Percentiles rank a stretch among this genome's conserved stretches.
phyloP scores from a whole-genome alignment of 2,329 filamentous ascomycete species.

The Arthrocladium fulminans region DNA sequence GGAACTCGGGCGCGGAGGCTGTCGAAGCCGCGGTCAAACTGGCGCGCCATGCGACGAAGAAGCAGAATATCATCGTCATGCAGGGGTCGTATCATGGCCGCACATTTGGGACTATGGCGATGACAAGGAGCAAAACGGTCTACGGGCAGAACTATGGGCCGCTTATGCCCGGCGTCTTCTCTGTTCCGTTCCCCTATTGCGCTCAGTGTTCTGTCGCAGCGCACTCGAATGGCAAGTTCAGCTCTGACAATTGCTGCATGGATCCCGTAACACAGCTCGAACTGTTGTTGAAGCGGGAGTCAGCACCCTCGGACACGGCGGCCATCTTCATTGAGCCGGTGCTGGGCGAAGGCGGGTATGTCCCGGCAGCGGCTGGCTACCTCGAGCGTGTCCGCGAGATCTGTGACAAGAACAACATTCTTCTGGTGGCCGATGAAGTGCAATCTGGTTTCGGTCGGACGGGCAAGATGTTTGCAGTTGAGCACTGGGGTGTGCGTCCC shows the following conservation, averaged over 20 bases:
- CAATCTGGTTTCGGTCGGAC: slow-evolving; percentile 38
- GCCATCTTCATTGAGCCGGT: slow-evolving; percentile 31
- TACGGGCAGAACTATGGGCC: slow-evolving; percentile 28
- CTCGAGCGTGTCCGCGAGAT: slow-evolving; percentile 32
- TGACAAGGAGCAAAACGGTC: slow-evolving; percentile 9
- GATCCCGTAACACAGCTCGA: slow-evolving; percentile 30
- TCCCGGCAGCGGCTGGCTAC: slow-evolving; percentile 27
- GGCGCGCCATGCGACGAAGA: slow-evolving; percentile 30
- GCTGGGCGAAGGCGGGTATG: slow-evolving; percentile 31
- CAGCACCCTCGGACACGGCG: slow-evolving; percentile 29
- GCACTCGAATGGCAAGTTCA: slow-evolving; percentile 25
- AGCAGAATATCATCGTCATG: slow-evolving; percentile 33
- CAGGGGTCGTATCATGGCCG: slow-evolving; percentile 32
- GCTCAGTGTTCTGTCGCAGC: slow-evolving; percentile 29
- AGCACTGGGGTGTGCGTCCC: slow-evolving; percentile 35
- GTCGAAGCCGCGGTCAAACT: slow-evolving; percentile 32
- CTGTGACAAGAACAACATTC: slow-evolving; percentile 37
- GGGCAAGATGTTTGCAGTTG: slow-evolving; percentile 37
- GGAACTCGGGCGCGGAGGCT: slow-evolving; percentile 31
- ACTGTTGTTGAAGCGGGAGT: slow-evolving; percentile 29
- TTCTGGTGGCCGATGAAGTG: slow-evolving; percentile 37
- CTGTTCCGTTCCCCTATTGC: slow-evolving; percentile 33
- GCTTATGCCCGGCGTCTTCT: slow-evolving; percentile 32
- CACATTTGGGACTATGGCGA: slow-evolving; percentile 24
- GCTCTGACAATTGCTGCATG: slow-evolving; percentile 32